Percentiles rank a stretch among this genome's conserved stretches.
phyloP scores from a whole-genome alignment of 176 grass and related monocot genomes.

The Tuctoria greenei region DNA sequence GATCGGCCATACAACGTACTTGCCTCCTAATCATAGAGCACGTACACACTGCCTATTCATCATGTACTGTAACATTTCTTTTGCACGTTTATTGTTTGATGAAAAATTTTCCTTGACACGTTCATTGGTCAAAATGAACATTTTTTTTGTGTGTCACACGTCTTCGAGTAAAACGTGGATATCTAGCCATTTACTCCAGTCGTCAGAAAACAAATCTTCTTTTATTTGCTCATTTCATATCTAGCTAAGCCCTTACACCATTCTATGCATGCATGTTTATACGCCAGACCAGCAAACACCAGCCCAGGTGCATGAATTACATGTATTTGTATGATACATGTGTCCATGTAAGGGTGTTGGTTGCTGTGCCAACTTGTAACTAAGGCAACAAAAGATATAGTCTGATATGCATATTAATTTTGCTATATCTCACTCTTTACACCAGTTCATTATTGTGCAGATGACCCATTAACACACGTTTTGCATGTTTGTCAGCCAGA shows the following conservation, averaged over 20 bases:
- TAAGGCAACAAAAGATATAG: no score
- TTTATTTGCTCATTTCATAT: background rate
- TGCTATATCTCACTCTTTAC: no score
- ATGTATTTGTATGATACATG: no score
- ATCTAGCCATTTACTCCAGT: background rate
- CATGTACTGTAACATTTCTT: background rate
- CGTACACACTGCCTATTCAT: background rate
- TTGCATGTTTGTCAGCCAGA: no score
- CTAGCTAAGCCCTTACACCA: background rate
- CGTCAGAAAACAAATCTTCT: background rate
- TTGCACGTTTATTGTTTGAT: background rate
- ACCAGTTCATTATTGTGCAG: no score
- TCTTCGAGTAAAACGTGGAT: background rate
- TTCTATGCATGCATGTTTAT: background rate
- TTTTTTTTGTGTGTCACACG: no score
- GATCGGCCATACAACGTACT: no score
- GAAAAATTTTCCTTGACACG: background rate
- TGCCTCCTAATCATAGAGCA: background rate
- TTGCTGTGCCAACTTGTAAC: no score
- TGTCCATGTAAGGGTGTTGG: no score
- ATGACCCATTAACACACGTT: no score
- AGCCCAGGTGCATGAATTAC: no score
- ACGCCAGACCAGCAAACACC: background rate
- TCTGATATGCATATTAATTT: no score
- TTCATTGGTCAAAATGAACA: background rate